phyloP scores from a whole-genome alignment of 371 early-diverging fungal genomes.

The Zychaea mexicana region DNA sequence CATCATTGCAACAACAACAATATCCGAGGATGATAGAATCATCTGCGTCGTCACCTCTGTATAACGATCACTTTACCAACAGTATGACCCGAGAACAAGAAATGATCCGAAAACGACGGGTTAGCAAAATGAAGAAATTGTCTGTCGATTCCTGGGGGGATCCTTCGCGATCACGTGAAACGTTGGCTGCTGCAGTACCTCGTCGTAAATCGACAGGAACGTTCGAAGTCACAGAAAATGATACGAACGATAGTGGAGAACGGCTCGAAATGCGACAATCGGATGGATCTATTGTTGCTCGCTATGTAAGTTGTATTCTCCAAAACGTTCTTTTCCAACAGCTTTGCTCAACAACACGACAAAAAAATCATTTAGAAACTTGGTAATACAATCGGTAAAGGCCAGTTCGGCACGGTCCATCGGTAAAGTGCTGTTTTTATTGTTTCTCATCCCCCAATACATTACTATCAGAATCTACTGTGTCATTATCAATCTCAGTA shows the following conservation, averaged over 20 bases:
- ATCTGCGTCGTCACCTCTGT: conserved; percentile 12
- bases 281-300: conserved; percentile 16
- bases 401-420: conserved; percentile 87
- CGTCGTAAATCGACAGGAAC: conserved; percentile 28
- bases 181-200: neutral
- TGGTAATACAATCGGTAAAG: conserved; percentile 85
- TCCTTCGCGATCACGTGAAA: neutral
- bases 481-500: too few relatives aligned
- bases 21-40: neutral
- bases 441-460: neutral
- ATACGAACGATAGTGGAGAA: conserved; percentile 7
- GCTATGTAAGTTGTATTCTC: conserved; percentile 18
- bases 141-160: conserved; percentile 1
- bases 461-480: too few relatives aligned
- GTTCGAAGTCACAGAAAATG: neutral
- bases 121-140: neutral
- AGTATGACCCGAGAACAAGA: neutral
- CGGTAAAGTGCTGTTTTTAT: conserved; percentile 25
- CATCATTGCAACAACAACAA: neutral
- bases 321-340: neutral
- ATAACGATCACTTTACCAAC: neutral
- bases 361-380: conserved; percentile 51
- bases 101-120: neutral
- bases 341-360: neutral
- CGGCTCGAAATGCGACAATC: conserved; percentile 11